phyloP scores from a whole-genome alignment of 2,329 filamentous ascomycete species.

The Aspergillus luchuensis region DNA sequence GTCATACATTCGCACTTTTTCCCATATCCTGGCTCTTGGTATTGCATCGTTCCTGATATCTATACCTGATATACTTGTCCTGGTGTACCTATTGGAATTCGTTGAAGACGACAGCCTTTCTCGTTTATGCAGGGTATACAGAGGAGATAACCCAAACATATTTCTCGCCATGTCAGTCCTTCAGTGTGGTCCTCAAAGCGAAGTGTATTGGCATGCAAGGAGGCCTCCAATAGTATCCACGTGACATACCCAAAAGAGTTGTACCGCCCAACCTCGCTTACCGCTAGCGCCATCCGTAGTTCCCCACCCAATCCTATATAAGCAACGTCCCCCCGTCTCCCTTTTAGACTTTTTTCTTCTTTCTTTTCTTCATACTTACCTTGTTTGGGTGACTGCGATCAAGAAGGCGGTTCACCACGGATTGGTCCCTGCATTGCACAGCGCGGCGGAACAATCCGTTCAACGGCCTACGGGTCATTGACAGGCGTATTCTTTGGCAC shows the following conservation, averaged over 20 bases:
- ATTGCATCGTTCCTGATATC: too few relatives aligned
- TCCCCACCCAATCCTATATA: constrained; percentile 21
- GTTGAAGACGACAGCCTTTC: too few relatives aligned
- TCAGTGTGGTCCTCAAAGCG: too few relatives aligned
- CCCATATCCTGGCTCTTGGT: too few relatives aligned
- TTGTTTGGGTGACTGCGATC: constrained; percentile 53
- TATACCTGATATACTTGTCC: too few relatives aligned
- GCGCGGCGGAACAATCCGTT: constrained; percentile 51
- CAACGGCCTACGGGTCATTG: constrained; percentile 40
- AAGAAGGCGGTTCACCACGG: constrained; percentile 49
- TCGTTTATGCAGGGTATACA: too few relatives aligned
- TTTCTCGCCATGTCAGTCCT: too few relatives aligned
- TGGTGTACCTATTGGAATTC: too few relatives aligned
- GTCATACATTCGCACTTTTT: too few relatives aligned
- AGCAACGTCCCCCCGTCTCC: constrained; percentile 7
- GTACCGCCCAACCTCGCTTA: constrained; percentile 18
- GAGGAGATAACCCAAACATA: too few relatives aligned
- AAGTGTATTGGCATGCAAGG: neutral
- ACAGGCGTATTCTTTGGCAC: constrained; percentile 45
- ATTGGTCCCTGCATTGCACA: constrained; percentile 61
- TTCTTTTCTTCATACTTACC: constrained; percentile 56
- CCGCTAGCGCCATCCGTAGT: constrained; percentile 15
- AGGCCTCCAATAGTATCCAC: neutral
- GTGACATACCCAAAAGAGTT: neutral
- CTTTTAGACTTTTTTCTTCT: constrained; percentile 34